Evolutionary conservation across 345 rosid genomes (phyloP), one percentile per base, ranked within the genome.

Genomic region (Theobroma cacao): DNA sequence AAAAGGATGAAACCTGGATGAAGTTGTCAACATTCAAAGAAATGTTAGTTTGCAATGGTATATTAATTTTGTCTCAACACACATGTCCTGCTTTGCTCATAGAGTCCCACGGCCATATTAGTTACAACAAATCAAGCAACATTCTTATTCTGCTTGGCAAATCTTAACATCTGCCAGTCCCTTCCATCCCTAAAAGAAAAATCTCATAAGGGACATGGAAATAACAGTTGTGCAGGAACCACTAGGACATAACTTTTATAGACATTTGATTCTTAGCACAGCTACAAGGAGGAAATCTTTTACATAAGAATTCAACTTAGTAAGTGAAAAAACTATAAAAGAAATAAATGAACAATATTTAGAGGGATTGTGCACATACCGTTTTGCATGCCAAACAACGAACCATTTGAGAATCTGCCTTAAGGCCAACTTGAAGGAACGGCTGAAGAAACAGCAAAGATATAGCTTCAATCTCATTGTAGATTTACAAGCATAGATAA

Each of bases 361-460:
- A 82, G 52, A 68, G 73, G 56, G 33, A 8, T 43, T 59, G 28
- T 17, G 30, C 15, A 82, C 92, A 71, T 82, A 95, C 99, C 58
- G 96, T 90, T 82, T 90, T 92, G 91, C 98, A 95, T 82, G 93
- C 92, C 28, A 95, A 84, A 82, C 85, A 64, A 82, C 86, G 87
- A 48, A 92, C 89, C 18, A 43, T 62, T 43, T 84, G 85, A 80
- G 98, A 91, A 82, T 87, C 82, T 3, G 97, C 92, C 75, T 76
- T 81, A 78, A 95, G 85, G 56, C 98, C 99, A 56, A 86, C 88
- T 81, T 90, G 87, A 76, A 93, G 84, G 78, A 95, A 90, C 80
- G 89, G 68, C 99, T 93, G 80, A 75, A 80, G 36, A 83, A 79
- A 78, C 45, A 81, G 43, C 55, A 77, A 68, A 71, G 26, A 20